Evolutionary conservation across 805 yeast species (phyloP), one percentile per base, ranked within the genome.

Genomic region (Komagataella phaffii): DNA sequence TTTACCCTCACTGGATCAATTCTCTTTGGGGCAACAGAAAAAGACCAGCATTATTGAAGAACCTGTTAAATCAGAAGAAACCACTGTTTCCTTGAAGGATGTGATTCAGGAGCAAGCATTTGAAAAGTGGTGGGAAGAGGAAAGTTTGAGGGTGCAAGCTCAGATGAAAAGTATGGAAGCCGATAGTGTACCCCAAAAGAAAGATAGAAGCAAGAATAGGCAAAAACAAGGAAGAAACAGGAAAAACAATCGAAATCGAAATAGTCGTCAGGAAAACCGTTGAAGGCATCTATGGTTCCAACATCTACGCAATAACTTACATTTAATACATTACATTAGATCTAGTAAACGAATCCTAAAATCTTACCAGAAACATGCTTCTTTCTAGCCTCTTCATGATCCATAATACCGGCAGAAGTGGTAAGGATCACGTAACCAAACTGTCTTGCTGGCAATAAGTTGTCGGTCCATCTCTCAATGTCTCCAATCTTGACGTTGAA

Each of bases 351-450:
- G 81, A 88, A 90, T 72, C 97, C 98, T 71, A 90, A 85, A 76
- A 90, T 86, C 84, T 90, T 90, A 76, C 98, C 98, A 65, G 96
- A 88, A 66, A 90, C 97, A 80, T 90, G 97, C 87, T 90, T 91
- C 84, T 97, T 86, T 85, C 96, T 88, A 70, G 98, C 98, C 81
- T 90, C 97, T 82, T 91, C 97, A 81, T 90, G 98, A 83, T 91
- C 97, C 96, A 90, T 89, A 69, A 90, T 90, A 80, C 98, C 98
- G 67, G 97, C 96, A 67, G 97, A 91, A 66, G 98, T 90, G 77
- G 98, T 91, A 73, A 90, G 83, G 76, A 90, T 87, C 70, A 90
- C 90, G 85, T 75, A 89, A 79, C 98, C 98, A 70, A 90, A 91
- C 79, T 90, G 98, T 85, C 98, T 88, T 63, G 98, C 96, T 74